Evolutionary conservation across 2,329 filamentous ascomycete genomes (phyloP), one percentile per base, ranked within the genome.

Genomic region (Apiospora phragmitis): DNA sequence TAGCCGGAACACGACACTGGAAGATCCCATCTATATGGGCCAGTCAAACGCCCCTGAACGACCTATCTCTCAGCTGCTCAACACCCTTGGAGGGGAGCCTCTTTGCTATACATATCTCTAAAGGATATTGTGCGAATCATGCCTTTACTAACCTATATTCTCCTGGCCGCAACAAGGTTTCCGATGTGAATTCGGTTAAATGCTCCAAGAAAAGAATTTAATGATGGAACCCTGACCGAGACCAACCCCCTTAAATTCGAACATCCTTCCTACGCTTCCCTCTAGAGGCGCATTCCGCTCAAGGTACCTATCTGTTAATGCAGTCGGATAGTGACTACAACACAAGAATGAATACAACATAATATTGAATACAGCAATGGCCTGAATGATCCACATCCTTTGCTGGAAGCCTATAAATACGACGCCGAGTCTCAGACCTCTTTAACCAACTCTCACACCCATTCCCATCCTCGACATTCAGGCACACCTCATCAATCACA

Each of bases 11-110:
- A 74, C 75, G 3, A 72, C 75, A 0, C 65, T 74, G 24, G 70
- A 75, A 8, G 77, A 79, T 67, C 41, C 65, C 4, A 70, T 79
- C 16, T 65, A 76, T 71, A 38, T 78, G 26, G 76, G 77, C 29
- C 42, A 67, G 24, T 65, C 66, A 7, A 70, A 68, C 35, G 70
- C 68, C n/a, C 69, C 71, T 16, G 43, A 38, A n/a, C 24, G 68
- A 24, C 68, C 68, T 11, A 72, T 76, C 38, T 67, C 68, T 8
- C 71, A 73, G n/a, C 69, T 73, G 35, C 62, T 74, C 38, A 73
- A 73, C 67, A 75, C 75, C 3, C 68, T 74, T 4, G 71, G 71
- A 32, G 74, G 74, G 2, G 29, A 47, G 14, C 74, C 75, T 32
- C 73, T 75, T 51, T 76, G 75, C 59, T 76, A 76, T 42, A 71